These are phyloP conservation scores for Fragilaria crotonensis DNA, from an alignment of 108 stramenopile species.

Conservation along the genomic window DNA sequence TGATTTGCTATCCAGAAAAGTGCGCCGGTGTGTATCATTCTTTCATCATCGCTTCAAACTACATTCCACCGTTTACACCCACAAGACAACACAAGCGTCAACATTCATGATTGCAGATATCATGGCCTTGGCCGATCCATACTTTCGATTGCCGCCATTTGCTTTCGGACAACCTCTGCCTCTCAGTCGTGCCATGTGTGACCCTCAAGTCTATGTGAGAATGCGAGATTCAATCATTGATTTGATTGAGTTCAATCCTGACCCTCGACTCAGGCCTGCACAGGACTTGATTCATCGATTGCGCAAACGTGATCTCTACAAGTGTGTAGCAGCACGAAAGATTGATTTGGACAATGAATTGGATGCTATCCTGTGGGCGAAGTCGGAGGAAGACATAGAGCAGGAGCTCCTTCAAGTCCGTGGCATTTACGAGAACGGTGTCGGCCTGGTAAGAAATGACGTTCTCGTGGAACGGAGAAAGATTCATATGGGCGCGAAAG, in stretches of 20 bases:
- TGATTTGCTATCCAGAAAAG: constrained; percentile 88
- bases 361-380: constrained; percentile 5
- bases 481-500: constrained; percentile 65
- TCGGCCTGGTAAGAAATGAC: constrained; percentile 29
- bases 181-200: constrained; percentile 51
- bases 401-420: constrained; percentile 21
- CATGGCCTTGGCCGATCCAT: constrained; percentile 66
- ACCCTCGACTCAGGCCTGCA: constrained; percentile 40
- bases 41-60: constrained; percentile 66
- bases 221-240: constrained; percentile 55
- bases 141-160: constrained; percentile 27
- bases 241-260: constrained; percentile 31
- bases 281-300: constrained; percentile 42
- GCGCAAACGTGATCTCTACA: constrained; percentile 44
- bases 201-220: constrained; percentile 36
- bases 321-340: constrained; percentile 29
- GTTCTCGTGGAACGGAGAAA: constrained; percentile 53
- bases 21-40: constrained; percentile 48
- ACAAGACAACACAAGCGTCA: constrained; percentile 64
- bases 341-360: constrained; percentile 9
- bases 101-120: constrained; percentile 76
- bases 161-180: constrained; percentile 25
- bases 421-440: constrained; percentile 15
- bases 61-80: constrained; percentile 77
- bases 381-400: constrained; percentile 17